Conservation (phyloP, 2,329 filamentous ascomycete species). For the Monascus ruber region DNA sequence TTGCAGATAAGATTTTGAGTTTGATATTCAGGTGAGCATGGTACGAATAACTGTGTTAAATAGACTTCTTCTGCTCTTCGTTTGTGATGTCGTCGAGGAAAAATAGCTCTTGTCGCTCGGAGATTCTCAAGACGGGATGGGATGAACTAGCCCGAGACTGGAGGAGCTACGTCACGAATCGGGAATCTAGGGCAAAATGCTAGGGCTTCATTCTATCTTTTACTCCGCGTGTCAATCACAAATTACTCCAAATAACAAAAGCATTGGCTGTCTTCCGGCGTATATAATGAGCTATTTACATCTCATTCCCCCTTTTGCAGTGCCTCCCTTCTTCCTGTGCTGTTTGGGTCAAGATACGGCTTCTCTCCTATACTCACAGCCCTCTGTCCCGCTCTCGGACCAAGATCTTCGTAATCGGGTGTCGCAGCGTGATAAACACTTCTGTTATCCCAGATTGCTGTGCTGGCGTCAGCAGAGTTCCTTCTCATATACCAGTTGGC, state of each 20-base stretch:
- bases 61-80: too few relatives aligned
- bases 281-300: too few relatives aligned
- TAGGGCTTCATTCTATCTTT: conserved; percentile 7
- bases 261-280: too few relatives aligned
- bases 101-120: neutral
- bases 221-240: neutral
- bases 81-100: too few relatives aligned
- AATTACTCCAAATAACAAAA: neutral
- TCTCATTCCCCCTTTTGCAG: conserved; percentile 2
- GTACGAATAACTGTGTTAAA: neutral
- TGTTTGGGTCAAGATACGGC: conserved; percentile 42
- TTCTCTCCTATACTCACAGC: conserved; percentile 44
- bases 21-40: conserved; percentile 1
- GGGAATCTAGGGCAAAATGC: conserved; percentile 13
- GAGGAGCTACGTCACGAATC: conserved; percentile 6
- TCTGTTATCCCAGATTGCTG: conserved; percentile 49
- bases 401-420: conserved; percentile 38
- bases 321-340: conserved; percentile 15
- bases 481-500: neutral
- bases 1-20: neutral
- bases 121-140: conserved; percentile 4
- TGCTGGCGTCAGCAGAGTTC: neutral
- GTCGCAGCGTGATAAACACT: conserved; percentile 47
- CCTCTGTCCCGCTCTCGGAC: conserved; percentile 39
- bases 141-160: neutral